phyloP scores from a whole-genome alignment of 2,329 filamentous ascomycete genomes.

The Penicillium sp. region DNA sequence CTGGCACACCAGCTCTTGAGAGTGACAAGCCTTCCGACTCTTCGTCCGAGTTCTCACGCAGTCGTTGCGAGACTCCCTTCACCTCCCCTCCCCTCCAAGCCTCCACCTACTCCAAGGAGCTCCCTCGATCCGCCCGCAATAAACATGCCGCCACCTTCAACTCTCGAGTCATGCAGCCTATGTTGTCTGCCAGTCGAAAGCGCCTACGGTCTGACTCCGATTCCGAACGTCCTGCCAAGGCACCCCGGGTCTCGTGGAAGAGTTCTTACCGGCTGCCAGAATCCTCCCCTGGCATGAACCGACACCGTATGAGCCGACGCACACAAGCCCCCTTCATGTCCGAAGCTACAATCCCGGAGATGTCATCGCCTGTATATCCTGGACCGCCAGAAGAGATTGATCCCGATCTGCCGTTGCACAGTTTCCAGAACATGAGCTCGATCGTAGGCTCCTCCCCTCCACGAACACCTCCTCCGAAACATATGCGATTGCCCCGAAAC shows the following conservation, averaged over 20 bases:
- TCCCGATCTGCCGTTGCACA: slow-evolving; percentile 66
- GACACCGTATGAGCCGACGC: slow-evolving; percentile 72
- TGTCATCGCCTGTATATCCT: slow-evolving; percentile 50
- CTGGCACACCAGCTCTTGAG: slow-evolving; percentile 64
- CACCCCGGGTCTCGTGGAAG: slow-evolving; percentile 69
- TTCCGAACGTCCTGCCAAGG: slow-evolving; percentile 57
- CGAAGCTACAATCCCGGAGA: slow-evolving; percentile 67
- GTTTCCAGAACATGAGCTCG: slow-evolving; percentile 43
- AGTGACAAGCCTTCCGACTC: slow-evolving; percentile 82
- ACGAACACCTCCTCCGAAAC: slow-evolving; percentile 71
- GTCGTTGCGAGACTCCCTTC: slow-evolving; percentile 50
- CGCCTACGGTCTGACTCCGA: slow-evolving; percentile 67
- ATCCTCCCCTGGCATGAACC: slow-evolving; percentile 81
- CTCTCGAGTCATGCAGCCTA: slow-evolving; percentile 44
- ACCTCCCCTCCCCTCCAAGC: slow-evolving; percentile 84
- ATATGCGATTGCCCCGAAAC: slow-evolving; percentile 50
- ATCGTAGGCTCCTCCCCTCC: slow-evolving; percentile 77
- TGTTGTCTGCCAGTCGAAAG: slow-evolving; percentile 59
- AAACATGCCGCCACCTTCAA: slow-evolving; percentile 48
- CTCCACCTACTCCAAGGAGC: slow-evolving; percentile 79
- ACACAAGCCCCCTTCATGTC: slow-evolving; percentile 78
- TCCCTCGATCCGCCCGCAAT: slow-evolving; percentile 57
- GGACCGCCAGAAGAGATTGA: slow-evolving; percentile 69
- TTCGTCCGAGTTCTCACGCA: slow-evolving; percentile 77
- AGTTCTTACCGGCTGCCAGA: slow-evolving; percentile 73